Percentiles rank a stretch among this genome's conserved stretches.
Conservation (phyloP, 257 asterid species). For the Solanum paucissectum region DNA sequence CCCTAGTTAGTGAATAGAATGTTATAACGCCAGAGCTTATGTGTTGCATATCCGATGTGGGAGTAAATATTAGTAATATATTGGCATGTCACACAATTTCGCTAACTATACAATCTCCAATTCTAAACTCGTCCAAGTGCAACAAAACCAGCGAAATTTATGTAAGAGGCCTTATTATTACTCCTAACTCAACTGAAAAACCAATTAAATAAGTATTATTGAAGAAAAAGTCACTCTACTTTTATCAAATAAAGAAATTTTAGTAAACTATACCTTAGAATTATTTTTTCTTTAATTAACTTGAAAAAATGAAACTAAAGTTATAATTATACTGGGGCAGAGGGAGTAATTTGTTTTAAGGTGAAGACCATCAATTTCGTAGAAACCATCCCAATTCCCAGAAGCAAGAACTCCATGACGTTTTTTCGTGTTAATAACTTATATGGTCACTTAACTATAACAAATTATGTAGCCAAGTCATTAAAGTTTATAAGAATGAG, state of each 20-base stretch:
- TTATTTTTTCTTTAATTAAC: too few species aligned
- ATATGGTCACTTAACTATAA: too few species aligned
- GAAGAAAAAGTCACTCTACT: too few species aligned
- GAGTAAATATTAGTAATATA: neutral
- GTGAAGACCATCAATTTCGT: too few species aligned
- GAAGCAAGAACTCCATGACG: neutral
- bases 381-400: neutral
- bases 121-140: neutral
- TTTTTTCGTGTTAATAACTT: too few species aligned
- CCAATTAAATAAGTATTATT: neutral
- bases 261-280: neutral
- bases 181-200: neutral
- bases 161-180: too few species aligned
- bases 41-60: neutral
- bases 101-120: neutral
- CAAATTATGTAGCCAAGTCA: too few species aligned
- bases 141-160: neutral
- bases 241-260: too few species aligned
- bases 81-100: neutral
- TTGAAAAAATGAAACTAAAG: too few species aligned
- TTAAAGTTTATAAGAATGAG: neutral
- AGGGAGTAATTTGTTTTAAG: neutral
- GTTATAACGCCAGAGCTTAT: neutral
- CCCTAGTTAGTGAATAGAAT: rapidly evolving
- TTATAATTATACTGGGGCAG: too few species aligned